Evolutionary conservation across 2,329 filamentous ascomycete genomes (phyloP), one percentile per base, ranked within the genome.

Genomic region (Trichoderma breve): DNA sequence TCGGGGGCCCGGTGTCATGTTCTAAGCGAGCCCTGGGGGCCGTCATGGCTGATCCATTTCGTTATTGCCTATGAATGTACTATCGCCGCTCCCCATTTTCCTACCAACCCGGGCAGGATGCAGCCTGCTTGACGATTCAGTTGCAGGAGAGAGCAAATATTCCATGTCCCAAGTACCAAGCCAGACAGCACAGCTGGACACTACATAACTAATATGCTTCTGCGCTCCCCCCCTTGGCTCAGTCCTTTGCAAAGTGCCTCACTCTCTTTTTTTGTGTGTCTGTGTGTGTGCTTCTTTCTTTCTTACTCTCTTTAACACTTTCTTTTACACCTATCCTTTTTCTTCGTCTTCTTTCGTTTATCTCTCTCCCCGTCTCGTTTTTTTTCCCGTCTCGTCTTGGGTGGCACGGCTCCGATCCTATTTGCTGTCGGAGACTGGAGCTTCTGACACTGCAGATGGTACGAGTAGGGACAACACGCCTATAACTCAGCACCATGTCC

Each of bases 201-300:
- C 43, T 51, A 51, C 43, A 51, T 51, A 30, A 26, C 21, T 61
- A 32, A 69, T 69, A 69, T 69, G 66, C 55, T 51, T 51, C 55
- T 69, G 26, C 55, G 24, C 55, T 61, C 66, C 57, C 30, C 55
- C 57, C 26, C 30, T 57, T n/a, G 3, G 24, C 39, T 69, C 28
- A 8, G n/a, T 61, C 28, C 34, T 69, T 69, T 61, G n/a, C 28
- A 32, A 36, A 51, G 66, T 61, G 55, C 66, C 66, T 51, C 36
- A 69, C 66, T 34, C 66, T 69, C 66, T 14, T 61, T 61, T 61
- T 69, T 18, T 28, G n/a, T 67, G 34, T 69, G n/a, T 51, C n/a
- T 69, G 55, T 61, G 34, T 61, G 18, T 61, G 28, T 32, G 24
- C 26, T 51, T 32, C 28, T 51, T 69, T 61, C 39, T 26, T 61